Conservation (phyloP, 768 basidiomycete species). For the Kwoniella pini region DNA sequence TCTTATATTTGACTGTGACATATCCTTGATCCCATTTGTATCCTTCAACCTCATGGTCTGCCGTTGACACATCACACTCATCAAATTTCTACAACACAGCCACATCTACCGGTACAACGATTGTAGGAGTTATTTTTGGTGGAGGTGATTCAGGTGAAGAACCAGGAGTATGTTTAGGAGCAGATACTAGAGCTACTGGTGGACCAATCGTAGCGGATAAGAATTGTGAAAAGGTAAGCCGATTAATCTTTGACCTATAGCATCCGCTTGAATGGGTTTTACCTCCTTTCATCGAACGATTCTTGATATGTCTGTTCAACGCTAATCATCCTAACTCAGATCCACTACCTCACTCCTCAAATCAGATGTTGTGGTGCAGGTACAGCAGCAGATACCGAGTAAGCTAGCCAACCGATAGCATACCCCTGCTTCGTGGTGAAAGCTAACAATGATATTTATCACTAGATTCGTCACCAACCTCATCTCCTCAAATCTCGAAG, state of each 20-base stretch:
- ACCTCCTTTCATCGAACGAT: not conserved
- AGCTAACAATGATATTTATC: not conserved
- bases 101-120: constrained; percentile 77
- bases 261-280: not conserved
- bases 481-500: constrained; percentile 91
- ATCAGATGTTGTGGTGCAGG: constrained; percentile 98
- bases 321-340: constrained; percentile 60
- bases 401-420: constrained; percentile 10
- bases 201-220: constrained; percentile 96
- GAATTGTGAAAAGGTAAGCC: constrained; percentile 94
- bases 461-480: constrained; percentile 67
- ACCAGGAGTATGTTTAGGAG: constrained; percentile 90
- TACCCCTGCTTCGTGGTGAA: not conserved
- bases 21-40: not conserved
- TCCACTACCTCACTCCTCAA: constrained; percentile 92
- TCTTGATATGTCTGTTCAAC: not conserved
- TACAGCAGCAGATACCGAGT: constrained; percentile 92
- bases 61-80: not conserved
- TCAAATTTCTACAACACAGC: constrained; percentile 39
- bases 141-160: constrained; percentile 57
- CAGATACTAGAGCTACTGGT: constrained; percentile 93
- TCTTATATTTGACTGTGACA: not conserved
- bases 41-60: constrained; percentile 7
- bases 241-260: not conserved
- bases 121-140: constrained; percentile 87